Evolutionary conservation across 345 rosid genomes (phyloP).

Genomic region (Salix suchowensis): DNA sequence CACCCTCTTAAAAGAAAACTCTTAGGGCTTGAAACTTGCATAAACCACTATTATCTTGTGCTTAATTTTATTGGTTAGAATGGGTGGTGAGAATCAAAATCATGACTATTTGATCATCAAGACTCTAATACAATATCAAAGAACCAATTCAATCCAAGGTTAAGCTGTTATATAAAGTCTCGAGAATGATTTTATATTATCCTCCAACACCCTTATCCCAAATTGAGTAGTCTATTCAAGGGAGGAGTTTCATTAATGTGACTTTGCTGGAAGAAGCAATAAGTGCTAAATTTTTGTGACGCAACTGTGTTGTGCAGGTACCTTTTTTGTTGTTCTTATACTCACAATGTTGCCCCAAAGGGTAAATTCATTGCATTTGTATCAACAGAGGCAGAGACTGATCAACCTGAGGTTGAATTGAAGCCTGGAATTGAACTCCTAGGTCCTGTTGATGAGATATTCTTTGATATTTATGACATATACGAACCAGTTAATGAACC

Average conservation of each 20-base stretch:
- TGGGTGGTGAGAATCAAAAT: too few species aligned
- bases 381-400: conserved; percentile 90
- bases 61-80: too few species aligned
- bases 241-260: background rate
- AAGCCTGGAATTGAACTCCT: conserved; percentile 82
- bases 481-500: conserved; percentile 80
- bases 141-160: too few species aligned
- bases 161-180: too few species aligned
- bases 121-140: too few species aligned
- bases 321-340: conserved; percentile 88
- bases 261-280: background rate
- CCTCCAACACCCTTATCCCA: background rate
- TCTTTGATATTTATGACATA: conserved; percentile 72
- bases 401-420: conserved; percentile 66
- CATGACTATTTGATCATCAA: too few species aligned
- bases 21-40: too few species aligned
- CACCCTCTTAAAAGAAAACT: too few species aligned
- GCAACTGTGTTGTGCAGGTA: conserved; percentile 47
- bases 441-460: conserved; percentile 82
- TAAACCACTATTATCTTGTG: too few species aligned
- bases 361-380: conserved; percentile 93
- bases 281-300: background rate
- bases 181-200: background rate
- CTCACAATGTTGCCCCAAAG: conserved; percentile 94
- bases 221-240: background rate